Evolutionary conservation across 1,284 basidiomycete genomes (phyloP).

Genomic region (Leucoagaricus sp.): DNA sequence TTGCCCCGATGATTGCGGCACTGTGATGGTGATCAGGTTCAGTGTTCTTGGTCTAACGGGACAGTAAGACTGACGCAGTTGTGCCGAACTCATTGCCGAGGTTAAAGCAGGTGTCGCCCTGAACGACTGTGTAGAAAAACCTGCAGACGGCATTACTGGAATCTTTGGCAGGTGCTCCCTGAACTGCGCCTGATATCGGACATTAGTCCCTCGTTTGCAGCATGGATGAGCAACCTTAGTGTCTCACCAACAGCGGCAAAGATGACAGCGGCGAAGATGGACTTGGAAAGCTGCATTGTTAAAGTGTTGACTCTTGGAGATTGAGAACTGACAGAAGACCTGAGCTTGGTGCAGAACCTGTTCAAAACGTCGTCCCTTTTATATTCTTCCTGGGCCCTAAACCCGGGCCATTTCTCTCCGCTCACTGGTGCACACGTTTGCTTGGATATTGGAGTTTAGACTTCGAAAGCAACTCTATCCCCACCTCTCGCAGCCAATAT

Average conservation of each 20-base stretch:
- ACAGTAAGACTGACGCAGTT: neutral
- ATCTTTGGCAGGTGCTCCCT: neutral
- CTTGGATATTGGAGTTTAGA: too few relatives aligned
- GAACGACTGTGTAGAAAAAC: neutral
- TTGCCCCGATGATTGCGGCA: neutral
- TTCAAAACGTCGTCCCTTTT: too few relatives aligned
- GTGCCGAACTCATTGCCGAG: neutral
- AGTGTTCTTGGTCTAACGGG: neutral
- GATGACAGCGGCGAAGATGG: neutral
- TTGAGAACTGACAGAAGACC: too few relatives aligned
- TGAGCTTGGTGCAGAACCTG: too few relatives aligned
- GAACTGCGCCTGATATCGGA: too few relatives aligned
- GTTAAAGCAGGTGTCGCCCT: neutral
- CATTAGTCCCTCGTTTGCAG: neutral
- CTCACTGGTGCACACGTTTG: too few relatives aligned
- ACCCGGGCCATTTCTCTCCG: too few relatives aligned
- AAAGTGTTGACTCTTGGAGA: too few relatives aligned
- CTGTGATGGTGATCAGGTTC: neutral
- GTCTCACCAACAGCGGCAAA: neutral
- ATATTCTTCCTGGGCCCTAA: too few relatives aligned
- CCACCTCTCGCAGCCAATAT: too few relatives aligned
- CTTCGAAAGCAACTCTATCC: too few relatives aligned
- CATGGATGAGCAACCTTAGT: neutral
- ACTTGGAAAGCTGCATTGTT: neutral
- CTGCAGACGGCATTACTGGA: neutral